Evolutionary conservation across 2,329 filamentous ascomycete genomes (phyloP).

Genomic region (Sporothrix schenckii): DNA sequence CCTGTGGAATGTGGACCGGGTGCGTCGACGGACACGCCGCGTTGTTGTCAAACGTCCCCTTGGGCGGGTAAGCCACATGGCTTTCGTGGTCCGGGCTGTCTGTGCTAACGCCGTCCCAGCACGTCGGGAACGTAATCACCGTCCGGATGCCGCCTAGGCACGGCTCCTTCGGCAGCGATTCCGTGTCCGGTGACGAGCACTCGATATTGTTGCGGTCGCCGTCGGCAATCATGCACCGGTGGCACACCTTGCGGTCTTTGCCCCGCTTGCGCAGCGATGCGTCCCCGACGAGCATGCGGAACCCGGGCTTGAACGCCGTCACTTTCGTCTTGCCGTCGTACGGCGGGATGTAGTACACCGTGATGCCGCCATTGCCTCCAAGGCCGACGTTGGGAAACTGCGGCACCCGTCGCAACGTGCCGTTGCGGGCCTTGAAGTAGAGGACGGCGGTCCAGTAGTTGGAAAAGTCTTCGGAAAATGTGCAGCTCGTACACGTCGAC

Average conservation of each 20-base stretch:
- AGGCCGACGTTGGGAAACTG: constrained; percentile 30
- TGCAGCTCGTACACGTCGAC: constrained; percentile 43
- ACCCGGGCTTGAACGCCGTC: constrained; percentile 13
- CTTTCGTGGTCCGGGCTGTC: constrained; percentile 49
- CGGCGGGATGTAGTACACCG: constrained; percentile 48
- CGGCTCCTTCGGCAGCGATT: constrained; percentile 43
- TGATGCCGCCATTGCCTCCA: constrained; percentile 38
- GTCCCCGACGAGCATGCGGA: constrained; percentile 16
- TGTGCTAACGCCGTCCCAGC: constrained; percentile 51
- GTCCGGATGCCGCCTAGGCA: constrained; percentile 49
- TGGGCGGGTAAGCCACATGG: constrained; percentile 31
- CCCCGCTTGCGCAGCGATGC: constrained; percentile 21
- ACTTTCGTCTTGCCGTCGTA: constrained; percentile 42
- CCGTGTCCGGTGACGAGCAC: constrained; percentile 45
- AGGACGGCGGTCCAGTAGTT: constrained; percentile 45
- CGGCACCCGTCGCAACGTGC: constrained; percentile 39
- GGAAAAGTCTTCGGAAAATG: constrained; percentile 43
- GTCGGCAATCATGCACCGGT: constrained; percentile 34
- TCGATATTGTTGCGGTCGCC: constrained; percentile 35
- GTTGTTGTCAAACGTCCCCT: constrained; percentile 36
- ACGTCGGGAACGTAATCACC: constrained; percentile 48
- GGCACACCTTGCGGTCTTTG: constrained; percentile 38
- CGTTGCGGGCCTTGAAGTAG: constrained; percentile 39
- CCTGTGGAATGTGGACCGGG: constrained; percentile 38
- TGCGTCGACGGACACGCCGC: constrained; percentile 36